Conservation (phyloP, 2,329 filamentous ascomycete species). For the Dactylonectria macrodidyma region DNA sequence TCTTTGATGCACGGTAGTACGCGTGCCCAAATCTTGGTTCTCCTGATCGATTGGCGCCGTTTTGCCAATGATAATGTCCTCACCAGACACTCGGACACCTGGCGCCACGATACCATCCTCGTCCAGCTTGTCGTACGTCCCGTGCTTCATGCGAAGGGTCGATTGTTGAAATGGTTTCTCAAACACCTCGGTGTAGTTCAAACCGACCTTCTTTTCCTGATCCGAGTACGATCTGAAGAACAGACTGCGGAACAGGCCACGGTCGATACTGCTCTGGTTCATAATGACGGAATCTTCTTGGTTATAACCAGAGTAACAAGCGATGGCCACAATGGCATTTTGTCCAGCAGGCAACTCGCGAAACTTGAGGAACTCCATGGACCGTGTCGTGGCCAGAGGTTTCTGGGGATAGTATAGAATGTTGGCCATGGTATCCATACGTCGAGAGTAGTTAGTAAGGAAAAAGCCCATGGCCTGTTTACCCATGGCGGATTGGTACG, state of each 20-base stretch:
- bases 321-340: constrained; percentile 98
- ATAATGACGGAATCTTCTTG: constrained; percentile 99
- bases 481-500: constrained; percentile 99
- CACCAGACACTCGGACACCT: constrained; percentile 93
- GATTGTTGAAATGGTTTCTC: constrained; percentile 94
- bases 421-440: constrained; percentile 99
- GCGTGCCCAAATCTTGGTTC: constrained; percentile 92
- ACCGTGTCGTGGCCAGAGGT: constrained; percentile 93
- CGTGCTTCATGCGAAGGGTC: constrained; percentile 92
- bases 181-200: constrained; percentile 93
- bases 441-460: constrained; percentile 94
- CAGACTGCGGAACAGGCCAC: constrained; percentile 95
- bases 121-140: constrained; percentile 97
- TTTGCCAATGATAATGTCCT: constrained; percentile 99
- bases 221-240: constrained; percentile 99
- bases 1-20: constrained; percentile 91
- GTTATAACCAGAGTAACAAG: constrained; percentile 98
- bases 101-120: constrained; percentile 96
- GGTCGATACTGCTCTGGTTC: constrained; percentile 99
- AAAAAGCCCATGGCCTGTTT: constrained; percentile 99
- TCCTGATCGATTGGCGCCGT: constrained; percentile 95
- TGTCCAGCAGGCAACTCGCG: constrained; percentile 96
- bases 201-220: constrained; percentile 94
- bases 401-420: constrained; percentile 99
- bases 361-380: constrained; percentile 99